These are phyloP conservation scores for Ceratobasidium sp. DNA, from an alignment of 1,284 basidiomycete genomes.

Conservation along the genomic window DNA sequence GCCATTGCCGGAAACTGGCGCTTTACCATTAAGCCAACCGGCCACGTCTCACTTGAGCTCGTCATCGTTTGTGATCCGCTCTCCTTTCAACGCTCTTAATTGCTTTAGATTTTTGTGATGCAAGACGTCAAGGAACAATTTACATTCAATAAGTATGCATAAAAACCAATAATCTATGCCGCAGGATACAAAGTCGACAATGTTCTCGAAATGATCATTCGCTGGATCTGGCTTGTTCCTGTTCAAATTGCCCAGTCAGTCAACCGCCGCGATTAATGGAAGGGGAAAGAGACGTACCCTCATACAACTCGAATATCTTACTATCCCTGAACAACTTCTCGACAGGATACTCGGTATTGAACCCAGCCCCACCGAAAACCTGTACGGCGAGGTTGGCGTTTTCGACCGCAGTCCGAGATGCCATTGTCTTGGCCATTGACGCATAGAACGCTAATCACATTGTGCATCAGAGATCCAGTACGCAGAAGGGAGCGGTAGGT, in stretches of 20 bases:
- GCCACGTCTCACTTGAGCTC: neutral
- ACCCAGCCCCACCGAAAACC: conserved; percentile 63
- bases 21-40: conserved; percentile 42
- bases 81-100: too few species aligned
- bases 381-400: conserved; percentile 66
- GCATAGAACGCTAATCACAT: conserved; percentile 62
- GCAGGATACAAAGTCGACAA: conserved; percentile 56
- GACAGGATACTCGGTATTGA: conserved; percentile 67
- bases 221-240: conserved; percentile 61
- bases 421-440: conserved; percentile 67
- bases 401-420: conserved; percentile 61
- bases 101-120: too few species aligned
- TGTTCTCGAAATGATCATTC: conserved; percentile 60
- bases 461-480: conserved; percentile 13
- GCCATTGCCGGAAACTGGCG: conserved; percentile 30
- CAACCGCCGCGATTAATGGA: neutral
- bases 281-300: conserved; percentile 52
- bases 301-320: conserved; percentile 64
- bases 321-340: conserved; percentile 66
- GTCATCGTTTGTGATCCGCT: too few species aligned
- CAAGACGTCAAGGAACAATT: too few species aligned
- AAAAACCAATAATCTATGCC: neutral
- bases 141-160: neutral
- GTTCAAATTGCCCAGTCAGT: neutral
- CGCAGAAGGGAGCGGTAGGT: neutral